Conservation (phyloP, 2,329 filamentous ascomycete species). For the Fusarium sp. region DNA sequence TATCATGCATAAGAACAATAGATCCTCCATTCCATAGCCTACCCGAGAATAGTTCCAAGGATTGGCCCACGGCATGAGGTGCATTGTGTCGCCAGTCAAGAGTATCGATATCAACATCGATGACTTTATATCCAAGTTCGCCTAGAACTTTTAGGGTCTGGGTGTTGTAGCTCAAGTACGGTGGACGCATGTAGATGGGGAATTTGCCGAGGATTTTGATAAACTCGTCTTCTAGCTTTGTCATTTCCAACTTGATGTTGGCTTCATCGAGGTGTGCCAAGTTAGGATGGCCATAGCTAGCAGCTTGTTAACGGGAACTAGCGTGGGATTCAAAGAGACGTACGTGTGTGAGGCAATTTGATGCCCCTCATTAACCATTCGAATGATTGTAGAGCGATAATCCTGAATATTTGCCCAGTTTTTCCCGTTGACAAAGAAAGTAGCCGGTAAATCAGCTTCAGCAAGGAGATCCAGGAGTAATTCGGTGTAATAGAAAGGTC, state of each 20-base stretch:
- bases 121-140: constrained; percentile 58
- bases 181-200: constrained; percentile 50
- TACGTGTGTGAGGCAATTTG: constrained; percentile 62
- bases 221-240: constrained; percentile 44
- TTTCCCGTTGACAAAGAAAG: constrained; percentile 42
- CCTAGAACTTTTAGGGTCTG: constrained; percentile 43
- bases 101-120: constrained; percentile 64
- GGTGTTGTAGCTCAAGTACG: constrained; percentile 49
- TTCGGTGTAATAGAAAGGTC: constrained; percentile 49
- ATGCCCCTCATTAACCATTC: constrained; percentile 58
- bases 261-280: constrained; percentile 42
- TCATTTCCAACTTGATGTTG: constrained; percentile 40
- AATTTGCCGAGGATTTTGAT: constrained; percentile 43
- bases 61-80: constrained; percentile 54
- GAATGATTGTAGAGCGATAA: constrained; percentile 39
- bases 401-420: constrained; percentile 40
- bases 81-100: constrained; percentile 61
- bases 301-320: constrained; percentile 23
- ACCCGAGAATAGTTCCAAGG: constrained; percentile 44
- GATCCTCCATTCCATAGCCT: constrained; percentile 46
- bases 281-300: constrained; percentile 45
- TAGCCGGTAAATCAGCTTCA: constrained; percentile 40
- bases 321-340: constrained; percentile 30
- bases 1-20: constrained; percentile 59
- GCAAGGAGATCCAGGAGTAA: constrained; percentile 46